A percentile compares a stretch with the other conserved stretches of the same genome.
Conservation (phyloP, 2,329 filamentous ascomycete genomes). For the Lachnellula cervina region DNA sequence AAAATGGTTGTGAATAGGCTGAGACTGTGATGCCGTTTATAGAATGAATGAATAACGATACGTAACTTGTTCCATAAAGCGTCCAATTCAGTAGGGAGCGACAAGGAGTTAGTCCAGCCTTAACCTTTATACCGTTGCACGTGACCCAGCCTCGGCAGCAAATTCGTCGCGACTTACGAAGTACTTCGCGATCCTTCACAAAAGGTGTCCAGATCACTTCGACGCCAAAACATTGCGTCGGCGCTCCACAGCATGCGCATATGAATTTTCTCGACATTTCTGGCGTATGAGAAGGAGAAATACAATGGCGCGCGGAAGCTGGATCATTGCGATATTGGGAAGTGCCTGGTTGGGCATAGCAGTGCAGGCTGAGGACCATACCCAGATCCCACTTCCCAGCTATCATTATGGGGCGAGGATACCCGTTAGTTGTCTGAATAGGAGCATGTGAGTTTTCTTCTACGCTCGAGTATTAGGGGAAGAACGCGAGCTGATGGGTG, state of each 20-base stretch:
- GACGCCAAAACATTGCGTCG: background rate
- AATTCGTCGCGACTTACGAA: background rate
- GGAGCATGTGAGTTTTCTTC: constrained; percentile 58
- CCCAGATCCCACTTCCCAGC: constrained; percentile 42
- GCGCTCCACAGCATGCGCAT: constrained; percentile 2
- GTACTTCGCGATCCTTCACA: background rate
- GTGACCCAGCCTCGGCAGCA: background rate
- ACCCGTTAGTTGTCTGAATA: constrained; percentile 67
- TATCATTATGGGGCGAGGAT: constrained; percentile 65
- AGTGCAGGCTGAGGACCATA: constrained; percentile 20
- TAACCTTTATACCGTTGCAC: background rate
- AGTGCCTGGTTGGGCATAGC: background rate
- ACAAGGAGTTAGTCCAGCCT: background rate
- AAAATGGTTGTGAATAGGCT: background rate
- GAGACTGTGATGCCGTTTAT: background rate
- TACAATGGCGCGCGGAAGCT: constrained; percentile 7
- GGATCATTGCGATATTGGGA: too few relatives aligned
- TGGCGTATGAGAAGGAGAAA: background rate
- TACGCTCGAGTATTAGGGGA: background rate
- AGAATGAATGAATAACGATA: background rate
- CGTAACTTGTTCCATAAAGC: background rate
- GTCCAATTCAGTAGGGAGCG: background rate
- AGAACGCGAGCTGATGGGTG: background rate
- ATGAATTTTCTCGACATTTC: background rate
- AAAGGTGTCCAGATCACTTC: background rate